Conservation (phyloP, 768 basidiomycete genomes). For the Phanerochaete sordida region DNA sequence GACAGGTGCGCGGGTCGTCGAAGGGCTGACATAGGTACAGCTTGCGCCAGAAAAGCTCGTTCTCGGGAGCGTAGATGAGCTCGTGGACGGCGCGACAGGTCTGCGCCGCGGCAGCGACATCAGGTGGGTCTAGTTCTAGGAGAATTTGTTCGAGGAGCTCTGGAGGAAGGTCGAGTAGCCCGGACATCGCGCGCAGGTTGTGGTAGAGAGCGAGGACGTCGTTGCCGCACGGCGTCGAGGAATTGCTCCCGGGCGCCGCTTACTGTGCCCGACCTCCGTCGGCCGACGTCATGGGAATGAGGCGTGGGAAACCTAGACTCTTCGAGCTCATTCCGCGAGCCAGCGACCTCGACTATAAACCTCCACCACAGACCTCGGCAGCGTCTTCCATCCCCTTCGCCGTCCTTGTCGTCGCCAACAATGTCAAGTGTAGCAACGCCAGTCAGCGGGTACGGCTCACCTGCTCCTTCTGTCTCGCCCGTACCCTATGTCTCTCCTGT, state of each 20-base stretch:
- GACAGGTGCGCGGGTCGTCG: constrained; percentile 59
- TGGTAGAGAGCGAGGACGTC: neutral
- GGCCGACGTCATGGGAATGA: neutral
- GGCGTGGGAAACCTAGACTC: neutral
- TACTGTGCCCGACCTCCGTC: neutral
- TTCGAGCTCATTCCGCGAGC: neutral
- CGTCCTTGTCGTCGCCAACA: neutral
- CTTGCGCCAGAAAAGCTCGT: constrained; percentile 53
- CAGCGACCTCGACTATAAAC: neutral
- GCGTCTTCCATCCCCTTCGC: neutral
- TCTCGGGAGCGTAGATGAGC: constrained; percentile 45
- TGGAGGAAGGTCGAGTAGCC: constrained; percentile 35
- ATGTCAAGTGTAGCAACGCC: constrained; percentile 21
- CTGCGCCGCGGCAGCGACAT: constrained; percentile 52
- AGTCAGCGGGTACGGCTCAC: constrained; percentile 27
- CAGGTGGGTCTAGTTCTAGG: constrained; percentile 53
- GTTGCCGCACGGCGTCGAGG: neutral
- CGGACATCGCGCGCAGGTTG: constrained; percentile 9
- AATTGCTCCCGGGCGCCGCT: neutral
- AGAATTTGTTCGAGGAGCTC: constrained; percentile 63
- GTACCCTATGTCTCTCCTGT: constrained; percentile 14
- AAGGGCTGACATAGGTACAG: constrained; percentile 61
- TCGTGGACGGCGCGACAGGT: constrained; percentile 40
- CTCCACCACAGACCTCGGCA: neutral
- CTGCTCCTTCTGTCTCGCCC: constrained; percentile 22